phyloP scores from a whole-genome alignment of 768 basidiomycete genomes.

The Lactarius sanguifluus region DNA sequence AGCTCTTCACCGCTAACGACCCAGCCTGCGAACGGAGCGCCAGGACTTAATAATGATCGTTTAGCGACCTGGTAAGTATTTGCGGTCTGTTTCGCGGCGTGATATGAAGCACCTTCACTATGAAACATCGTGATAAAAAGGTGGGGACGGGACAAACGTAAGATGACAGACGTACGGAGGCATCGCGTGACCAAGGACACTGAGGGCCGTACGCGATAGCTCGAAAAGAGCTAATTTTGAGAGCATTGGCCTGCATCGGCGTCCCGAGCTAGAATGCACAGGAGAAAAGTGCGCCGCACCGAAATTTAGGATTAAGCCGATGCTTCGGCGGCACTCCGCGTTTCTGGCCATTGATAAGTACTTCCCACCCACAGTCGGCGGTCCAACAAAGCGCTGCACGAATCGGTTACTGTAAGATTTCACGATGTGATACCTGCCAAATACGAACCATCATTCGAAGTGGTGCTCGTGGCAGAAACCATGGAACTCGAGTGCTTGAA shows the following conservation, averaged over 20 bases:
- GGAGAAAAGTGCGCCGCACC: slow-evolving; percentile 40
- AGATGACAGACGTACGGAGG: slow-evolving; percentile 24
- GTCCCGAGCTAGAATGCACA: neutral
- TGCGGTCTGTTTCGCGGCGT: slow-evolving; percentile 43
- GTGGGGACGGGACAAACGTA: neutral
- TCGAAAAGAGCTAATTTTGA: slow-evolving; percentile 56
- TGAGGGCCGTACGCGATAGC: slow-evolving; percentile 40
- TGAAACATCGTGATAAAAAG: neutral
- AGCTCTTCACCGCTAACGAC: slow-evolving; percentile 50
- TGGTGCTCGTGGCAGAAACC: slow-evolving; percentile 34
- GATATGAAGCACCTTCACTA: slow-evolving; percentile 42
- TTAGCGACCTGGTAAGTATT: slow-evolving; percentile 55
- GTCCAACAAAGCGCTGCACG: slow-evolving; percentile 69
- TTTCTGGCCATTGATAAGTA: slow-evolving; percentile 76
- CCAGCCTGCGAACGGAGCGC: slow-evolving; percentile 63
- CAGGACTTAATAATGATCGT: slow-evolving; percentile 42
- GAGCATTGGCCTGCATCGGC: slow-evolving; percentile 45
- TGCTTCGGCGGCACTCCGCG: slow-evolving; percentile 76
- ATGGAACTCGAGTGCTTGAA: slow-evolving; percentile 59
- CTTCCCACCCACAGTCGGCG: slow-evolving; percentile 53
- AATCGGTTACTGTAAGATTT: neutral
- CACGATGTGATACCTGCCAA: neutral
- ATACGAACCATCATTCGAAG: slow-evolving; percentile 69
- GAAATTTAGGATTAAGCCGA: slow-evolving; percentile 57
- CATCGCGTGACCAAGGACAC: slow-evolving; percentile 23